Percentiles rank a stretch among this genome's conserved stretches.
Evolutionary conservation across 495 filamentous ascomycete genomes (phyloP).

Genomic region (Extremus antarcticus): DNA sequence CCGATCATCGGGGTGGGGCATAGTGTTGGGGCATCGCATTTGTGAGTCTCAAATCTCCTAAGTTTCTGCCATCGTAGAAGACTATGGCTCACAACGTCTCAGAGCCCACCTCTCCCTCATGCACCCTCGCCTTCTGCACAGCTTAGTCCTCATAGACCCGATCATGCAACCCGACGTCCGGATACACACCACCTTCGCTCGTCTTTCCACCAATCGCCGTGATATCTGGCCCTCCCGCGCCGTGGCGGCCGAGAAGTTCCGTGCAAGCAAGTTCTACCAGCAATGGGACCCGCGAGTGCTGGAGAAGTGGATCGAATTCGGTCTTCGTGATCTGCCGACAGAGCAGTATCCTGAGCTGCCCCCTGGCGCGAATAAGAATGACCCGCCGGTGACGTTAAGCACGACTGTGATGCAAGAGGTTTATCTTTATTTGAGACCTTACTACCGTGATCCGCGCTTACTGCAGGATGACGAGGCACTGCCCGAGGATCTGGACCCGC

Average conservation of each 20-base stretch:
- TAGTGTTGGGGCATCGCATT: slow-evolving; percentile 56
- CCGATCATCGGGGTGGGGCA: slow-evolving; percentile 84
- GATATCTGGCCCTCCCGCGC: slow-evolving; percentile 31
- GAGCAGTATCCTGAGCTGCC: slow-evolving; percentile 14
- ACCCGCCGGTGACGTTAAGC: slow-evolving; percentile 24
- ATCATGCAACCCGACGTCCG: slow-evolving; percentile 44
- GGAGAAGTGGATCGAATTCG: slow-evolving; percentile 30
- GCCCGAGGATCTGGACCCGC: slow-evolving; percentile 39
- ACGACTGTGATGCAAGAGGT: slow-evolving; percentile 34
- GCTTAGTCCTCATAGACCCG: slow-evolving; percentile 71
- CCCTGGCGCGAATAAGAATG: not conserved
- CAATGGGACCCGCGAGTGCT: slow-evolving; percentile 32
- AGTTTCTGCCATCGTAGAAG: not conserved
- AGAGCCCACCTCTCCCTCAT: slow-evolving; percentile 47
- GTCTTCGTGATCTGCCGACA: slow-evolving; percentile 32
- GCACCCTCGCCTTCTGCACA: slow-evolving; percentile 71
- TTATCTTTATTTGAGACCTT: slow-evolving; percentile 30
- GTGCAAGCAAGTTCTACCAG: slow-evolving; percentile 32
- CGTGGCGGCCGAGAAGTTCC: slow-evolving; percentile 27
- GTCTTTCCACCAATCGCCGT: slow-evolving; percentile 24
- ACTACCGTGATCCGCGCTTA: slow-evolving; percentile 26
- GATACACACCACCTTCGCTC: slow-evolving; percentile 16
- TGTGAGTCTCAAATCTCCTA: slow-evolving; percentile 41
- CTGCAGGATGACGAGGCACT: slow-evolving; percentile 26
- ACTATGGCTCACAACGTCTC: not conserved